Conservation (phyloP, 2,329 filamentous ascomycete genomes). For the Fusarium neocosmosporiellum region DNA sequence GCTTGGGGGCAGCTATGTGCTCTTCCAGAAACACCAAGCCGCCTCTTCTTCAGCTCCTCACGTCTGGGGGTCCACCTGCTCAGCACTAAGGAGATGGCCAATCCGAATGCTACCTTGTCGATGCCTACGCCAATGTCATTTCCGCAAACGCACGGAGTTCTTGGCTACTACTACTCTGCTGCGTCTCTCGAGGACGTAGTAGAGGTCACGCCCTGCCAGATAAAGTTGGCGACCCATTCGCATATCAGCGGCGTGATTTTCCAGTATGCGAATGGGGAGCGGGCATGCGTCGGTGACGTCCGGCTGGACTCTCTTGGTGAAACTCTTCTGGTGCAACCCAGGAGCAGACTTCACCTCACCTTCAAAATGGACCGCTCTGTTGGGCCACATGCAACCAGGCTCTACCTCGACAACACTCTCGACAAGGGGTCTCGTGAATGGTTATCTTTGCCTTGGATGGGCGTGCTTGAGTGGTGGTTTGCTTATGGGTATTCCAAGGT, state of each 20-base stretch:
- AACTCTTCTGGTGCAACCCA: neutral
- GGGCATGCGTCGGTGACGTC: neutral
- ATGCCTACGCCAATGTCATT: neutral
- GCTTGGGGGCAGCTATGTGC: neutral
- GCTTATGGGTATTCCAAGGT: neutral
- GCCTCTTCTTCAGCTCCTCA: neutral
- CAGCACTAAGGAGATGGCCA: neutral
- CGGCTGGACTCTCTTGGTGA: neutral
- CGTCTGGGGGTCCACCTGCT: neutral
- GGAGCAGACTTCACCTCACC: neutral
- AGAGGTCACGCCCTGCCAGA: neutral
- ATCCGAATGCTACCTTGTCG: neutral
- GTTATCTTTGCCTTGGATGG: neutral
- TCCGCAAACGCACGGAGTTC: neutral
- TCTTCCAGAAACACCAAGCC: neutral
- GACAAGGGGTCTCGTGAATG: neutral
- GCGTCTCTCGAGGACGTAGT: neutral
- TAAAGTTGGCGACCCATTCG: neutral
- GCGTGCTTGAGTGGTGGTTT: neutral
- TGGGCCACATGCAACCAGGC: neutral
- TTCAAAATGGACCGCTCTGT: neutral
- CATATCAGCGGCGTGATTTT: neutral
- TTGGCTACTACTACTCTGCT: neutral
- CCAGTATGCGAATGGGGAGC: neutral
- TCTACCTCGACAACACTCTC: neutral